Base-by-base conservation (phyloP, 805 yeast species). In the Metschnikowia lunata region DNA sequence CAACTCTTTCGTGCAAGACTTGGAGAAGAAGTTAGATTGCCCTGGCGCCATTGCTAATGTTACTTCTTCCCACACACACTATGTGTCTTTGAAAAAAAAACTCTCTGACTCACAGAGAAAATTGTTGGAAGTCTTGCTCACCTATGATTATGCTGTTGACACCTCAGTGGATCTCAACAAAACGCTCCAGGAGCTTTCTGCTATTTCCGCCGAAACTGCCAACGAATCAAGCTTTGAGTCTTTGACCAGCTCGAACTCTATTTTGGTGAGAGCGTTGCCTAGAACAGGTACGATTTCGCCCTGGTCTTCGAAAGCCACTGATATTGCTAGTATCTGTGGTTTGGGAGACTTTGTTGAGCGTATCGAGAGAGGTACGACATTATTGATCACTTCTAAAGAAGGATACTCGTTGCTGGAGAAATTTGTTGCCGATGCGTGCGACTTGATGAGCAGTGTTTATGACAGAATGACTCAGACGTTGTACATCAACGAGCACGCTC, bases 301-400 rank as follows among this genome's bases (percentile, higher is more conserved):
- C 30, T 93, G 99, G 99, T 88, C 97, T 8, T 90, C 98, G 11
- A 93, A 93, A 69, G 99, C 99, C 26, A 90, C 99, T 34, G 91
- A 93, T 67, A 93, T 93, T 54, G 78, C 90, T 41, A 79, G 82
- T 45, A 95, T 87, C 45, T 88, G 96, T 69, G 97, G 97, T 8
- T 75, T 93, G 48, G 77, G 73, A 32, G 72, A 75, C 14, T 77
- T 75, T 48, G 74, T 93, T 39, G 87, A 80, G 59, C 79, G 98
- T 57, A 82, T 93, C 45, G 99, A 93, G 72, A 81, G 99, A 60
- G 99, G 99, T 46, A 55, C 83, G 50, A 82, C 93, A 6, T 68
- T 93, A 34, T 66, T 87, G 54, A 71, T 93, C 56, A 40, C 50
- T n/a, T 44, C 48, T 15, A 30, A 39, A 12, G 79, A 82, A 45